These are phyloP conservation scores for Ustilago tritici DNA, from an alignment of 1,284 basidiomycete genomes.

Conservation along the genomic window DNA sequence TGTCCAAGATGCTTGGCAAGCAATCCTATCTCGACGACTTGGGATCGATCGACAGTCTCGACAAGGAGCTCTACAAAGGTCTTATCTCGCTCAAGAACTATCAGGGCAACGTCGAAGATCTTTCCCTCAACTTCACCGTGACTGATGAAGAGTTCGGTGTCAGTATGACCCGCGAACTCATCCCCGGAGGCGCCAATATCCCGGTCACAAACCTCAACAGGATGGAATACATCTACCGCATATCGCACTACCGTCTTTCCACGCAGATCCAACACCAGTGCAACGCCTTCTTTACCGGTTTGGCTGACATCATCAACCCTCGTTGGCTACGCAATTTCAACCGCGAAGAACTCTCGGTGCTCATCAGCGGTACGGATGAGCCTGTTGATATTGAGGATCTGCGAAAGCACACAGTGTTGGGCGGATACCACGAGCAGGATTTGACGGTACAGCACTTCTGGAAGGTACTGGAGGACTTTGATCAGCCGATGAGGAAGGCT, in stretches of 20 bases:
- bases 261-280: constrained; percentile 85
- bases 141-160: constrained; percentile 93
- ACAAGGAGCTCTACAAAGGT: constrained; percentile 88
- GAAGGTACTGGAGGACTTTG: constrained; percentile 59
- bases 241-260: constrained; percentile 89
- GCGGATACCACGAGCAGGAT: constrained; percentile 67
- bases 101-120: constrained; percentile 85
- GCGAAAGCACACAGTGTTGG: constrained; percentile 61
- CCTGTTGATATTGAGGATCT: constrained; percentile 66
- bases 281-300: constrained; percentile 74
- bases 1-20: constrained; percentile 76
- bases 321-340: constrained; percentile 68
- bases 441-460: constrained; percentile 65
- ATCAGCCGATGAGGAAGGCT: constrained; percentile 53
- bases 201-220: constrained; percentile 90
- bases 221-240: constrained; percentile 86
- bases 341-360: constrained; percentile 63
- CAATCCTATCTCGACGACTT: constrained; percentile 63
- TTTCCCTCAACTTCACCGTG: constrained; percentile 92
- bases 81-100: constrained; percentile 94
- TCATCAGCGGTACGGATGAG: constrained; percentile 64
- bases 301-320: constrained; percentile 66
- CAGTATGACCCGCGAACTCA: constrained; percentile 81
- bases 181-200: constrained; percentile 84
- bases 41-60: constrained; percentile 60